Base-by-base conservation (phyloP, 1,139 yeast genomes). In the Blastobotrys buckinghamii region DNA sequence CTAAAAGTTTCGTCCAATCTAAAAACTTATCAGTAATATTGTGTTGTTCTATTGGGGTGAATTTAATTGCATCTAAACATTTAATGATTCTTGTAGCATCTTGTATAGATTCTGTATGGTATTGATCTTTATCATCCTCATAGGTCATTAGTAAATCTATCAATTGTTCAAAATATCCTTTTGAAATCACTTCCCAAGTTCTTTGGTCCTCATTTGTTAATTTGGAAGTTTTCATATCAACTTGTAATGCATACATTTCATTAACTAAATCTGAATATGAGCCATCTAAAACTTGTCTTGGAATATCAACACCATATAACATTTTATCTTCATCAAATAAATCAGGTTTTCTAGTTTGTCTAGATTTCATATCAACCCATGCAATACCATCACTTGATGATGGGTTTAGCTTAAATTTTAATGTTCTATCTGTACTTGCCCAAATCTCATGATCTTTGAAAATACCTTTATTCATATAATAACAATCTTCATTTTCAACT, bases 351-450 rank as follows among this genome's bases (percentile, higher is more conserved):
- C 50, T 56, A 20, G 37, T 44, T 30, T 41, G 43, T 24, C 58
- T 55, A n/a, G 65, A 61, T 30, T 61, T 61, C 30, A 66, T 63
- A 1, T 70, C 61, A 20, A 74, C 63, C 60, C 70, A 72, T 17
- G 74, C 70, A 53, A 67, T 65, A 24, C 74, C 72, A 39, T 69
- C 71, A 16, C 65, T 60, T 3, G 70, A 60, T 16, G 70, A 62
- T 2, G 78, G 74, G 45, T 68, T 69, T 43, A 75, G 50, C 48
- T 66, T 64, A 52, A 74, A 76, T 43, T 70, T 70, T 36, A 78
- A 54, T 8, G 68, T 62, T 47, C 76, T 59, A 6, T 72, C 65
- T 24, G 33, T 30, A 13, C 17, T 19, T 20, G 13, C 7, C 45
- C 38, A 33, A 9, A 33, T 32, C 6, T 42, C 45, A 15, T 22